Base-by-base conservation (phyloP, 2,329 filamentous ascomycete genomes). In the Colletotrichum destructivum region DNA sequence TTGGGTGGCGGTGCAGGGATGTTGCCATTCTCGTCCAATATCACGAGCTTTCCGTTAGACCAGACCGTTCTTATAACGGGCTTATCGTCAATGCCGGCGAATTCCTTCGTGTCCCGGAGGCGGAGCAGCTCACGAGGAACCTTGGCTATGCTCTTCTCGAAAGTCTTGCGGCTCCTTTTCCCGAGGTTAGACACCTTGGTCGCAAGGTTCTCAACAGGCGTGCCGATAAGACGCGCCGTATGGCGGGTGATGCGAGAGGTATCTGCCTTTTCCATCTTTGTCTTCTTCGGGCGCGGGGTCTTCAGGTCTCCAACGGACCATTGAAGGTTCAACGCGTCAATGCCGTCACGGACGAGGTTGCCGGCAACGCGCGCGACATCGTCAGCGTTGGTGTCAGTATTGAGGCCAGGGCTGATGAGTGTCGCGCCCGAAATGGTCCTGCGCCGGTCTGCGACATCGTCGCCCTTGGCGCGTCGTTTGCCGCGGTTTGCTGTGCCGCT, bases 21-120 rank as follows among this genome's bases (percentile, higher is more conserved):
- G 35, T 63, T 51, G 52, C 84, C 81, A 47, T 81, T 79, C 49
- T 82, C 82, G 62, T 84, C 84, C 69, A 84, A 84, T 49, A 86
- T 83, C 51, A 92, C 82, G 68, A 86, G 88, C 78, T 92, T 92
- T 68, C 90, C 90, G 74, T 91, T 92, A 75, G 88, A 88, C 90
- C 90, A 92, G 35, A 90, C 85, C 2, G 88, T 90, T 74, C 88
- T 84, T 9, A 88, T 54, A 4, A 92, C 86, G 6, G 89, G 89
- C 63, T 86, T 82, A 16, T 86, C 86, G 65, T 92, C 90, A 26
- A 91, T 87, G 57, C 87, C 85, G 0, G 87, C 82, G 72, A 86
- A 92, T 75, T 92, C 90, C 69, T 90, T 88, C 72, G 91, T 88
- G 80, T 93, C 87, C 81, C 88, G 85, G 63, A 94, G 79, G 72